These are phyloP conservation scores for Endotrypanum monterogeii DNA, from an alignment of 208 protist species.

Conservation along the genomic window DNA sequence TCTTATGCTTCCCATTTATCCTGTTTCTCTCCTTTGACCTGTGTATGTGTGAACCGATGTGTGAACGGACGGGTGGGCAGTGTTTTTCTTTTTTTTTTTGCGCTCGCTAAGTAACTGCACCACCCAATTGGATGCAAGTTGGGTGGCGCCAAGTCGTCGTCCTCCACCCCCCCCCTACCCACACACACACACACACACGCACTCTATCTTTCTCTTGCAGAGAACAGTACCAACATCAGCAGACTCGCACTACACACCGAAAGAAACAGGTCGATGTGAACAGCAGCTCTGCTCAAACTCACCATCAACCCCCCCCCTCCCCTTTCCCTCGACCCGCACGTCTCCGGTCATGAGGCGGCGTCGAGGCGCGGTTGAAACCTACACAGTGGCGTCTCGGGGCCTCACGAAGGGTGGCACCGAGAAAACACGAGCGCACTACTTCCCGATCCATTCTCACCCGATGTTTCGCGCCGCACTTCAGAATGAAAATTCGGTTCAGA, in stretches of 20 bases:
- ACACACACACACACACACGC: background rate
- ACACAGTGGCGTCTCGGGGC: background rate
- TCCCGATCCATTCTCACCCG: slow-evolving; percentile 76
- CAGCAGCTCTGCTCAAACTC: background rate
- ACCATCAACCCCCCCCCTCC: background rate
- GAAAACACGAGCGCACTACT: slow-evolving; percentile 45
- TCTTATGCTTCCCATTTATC: no score
- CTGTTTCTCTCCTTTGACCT: no score
- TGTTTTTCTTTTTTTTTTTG: no score
- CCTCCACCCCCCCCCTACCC: background rate
- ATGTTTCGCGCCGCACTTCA: slow-evolving; percentile 40
- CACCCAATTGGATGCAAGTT: no score
- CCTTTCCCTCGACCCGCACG: background rate
- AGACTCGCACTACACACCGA: background rate
- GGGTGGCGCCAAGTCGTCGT: background rate
- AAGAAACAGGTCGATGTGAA: background rate
- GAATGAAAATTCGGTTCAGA: slow-evolving; percentile 12
- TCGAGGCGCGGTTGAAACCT: background rate
- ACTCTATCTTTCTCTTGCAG: background rate
- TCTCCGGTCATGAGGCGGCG: slow-evolving; percentile 3
- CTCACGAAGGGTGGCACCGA: slow-evolving; percentile 28
- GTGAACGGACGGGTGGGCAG: no score
- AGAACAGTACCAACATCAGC: background rate
- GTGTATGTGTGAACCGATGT: no score
- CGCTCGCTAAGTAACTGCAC: no score